Percentiles rank a stretch among this genome's conserved stretches.
These are phyloP conservation scores for Pythium chondricola DNA, from an alignment of 352 stramenopile genomes.

Conservation along the genomic window DNA sequence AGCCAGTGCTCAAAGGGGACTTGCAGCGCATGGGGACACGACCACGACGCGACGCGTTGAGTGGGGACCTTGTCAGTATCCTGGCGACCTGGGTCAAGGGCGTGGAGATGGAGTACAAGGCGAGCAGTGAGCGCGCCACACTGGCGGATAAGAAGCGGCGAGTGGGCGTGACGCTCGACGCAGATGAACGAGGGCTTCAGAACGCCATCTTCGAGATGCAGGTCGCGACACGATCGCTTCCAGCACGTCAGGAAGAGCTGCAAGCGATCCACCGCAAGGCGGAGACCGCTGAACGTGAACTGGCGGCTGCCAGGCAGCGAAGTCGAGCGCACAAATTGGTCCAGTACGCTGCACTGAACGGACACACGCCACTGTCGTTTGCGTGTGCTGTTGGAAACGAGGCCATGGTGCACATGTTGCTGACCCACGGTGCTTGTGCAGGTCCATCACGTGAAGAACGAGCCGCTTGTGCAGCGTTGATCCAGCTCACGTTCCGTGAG, in stretches of 20 bases:
- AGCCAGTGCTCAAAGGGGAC: background rate
- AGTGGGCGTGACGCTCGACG: conserved; percentile 31
- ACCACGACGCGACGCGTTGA: conserved; percentile 27
- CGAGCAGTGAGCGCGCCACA: conserved; percentile 41
- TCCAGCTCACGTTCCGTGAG: conserved; percentile 53
- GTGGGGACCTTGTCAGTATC: conserved; percentile 40
- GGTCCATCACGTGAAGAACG: conserved; percentile 45
- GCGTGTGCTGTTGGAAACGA: conserved; percentile 65
- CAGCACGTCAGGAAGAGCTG: conserved; percentile 58
- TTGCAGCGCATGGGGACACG: background rate
- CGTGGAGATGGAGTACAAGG: conserved; percentile 73
- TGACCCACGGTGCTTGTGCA: conserved; percentile 45
- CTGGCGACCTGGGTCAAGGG: conserved; percentile 67
- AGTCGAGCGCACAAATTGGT: conserved; percentile 46
- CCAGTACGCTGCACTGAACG: conserved; percentile 47
- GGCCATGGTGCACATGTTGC: conserved; percentile 61
- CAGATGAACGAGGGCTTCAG: conserved; percentile 30
- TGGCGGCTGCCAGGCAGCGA: conserved; percentile 35
- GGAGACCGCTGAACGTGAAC: conserved; percentile 30
- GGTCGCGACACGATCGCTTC: conserved; percentile 54
- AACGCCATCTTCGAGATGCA: conserved; percentile 50
- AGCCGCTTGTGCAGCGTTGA: conserved; percentile 47
- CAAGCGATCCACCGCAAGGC: conserved; percentile 23
- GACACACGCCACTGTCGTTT: conserved; percentile 68
- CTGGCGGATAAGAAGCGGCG: conserved; percentile 47